A percentile compares a stretch with the other conserved stretches of the same genome.
These are phyloP conservation scores for Acacia crassicarpa DNA, from an alignment of 306 rosid species.

Conservation along the genomic window DNA sequence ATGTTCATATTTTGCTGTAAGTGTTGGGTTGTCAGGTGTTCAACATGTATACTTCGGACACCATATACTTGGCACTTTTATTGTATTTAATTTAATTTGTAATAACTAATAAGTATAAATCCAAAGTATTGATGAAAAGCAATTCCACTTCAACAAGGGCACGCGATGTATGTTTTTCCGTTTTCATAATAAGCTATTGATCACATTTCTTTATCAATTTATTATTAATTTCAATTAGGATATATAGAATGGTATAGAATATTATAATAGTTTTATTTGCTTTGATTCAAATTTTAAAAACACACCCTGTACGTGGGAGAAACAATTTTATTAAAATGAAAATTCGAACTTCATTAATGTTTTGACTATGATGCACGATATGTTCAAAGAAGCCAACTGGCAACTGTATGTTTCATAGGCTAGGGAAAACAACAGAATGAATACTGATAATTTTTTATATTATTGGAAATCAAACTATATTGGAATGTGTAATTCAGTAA, in stretches of 20 bases:
- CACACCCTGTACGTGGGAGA: background rate
- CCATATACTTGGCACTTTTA: too few relatives aligned
- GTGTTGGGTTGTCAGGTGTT: too few relatives aligned
- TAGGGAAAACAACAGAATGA: background rate
- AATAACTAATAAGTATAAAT: too few relatives aligned
- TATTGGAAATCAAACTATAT: background rate
- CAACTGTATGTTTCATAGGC: too few relatives aligned
- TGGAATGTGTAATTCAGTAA: background rate
- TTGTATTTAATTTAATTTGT: background rate
- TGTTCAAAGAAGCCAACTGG: too few relatives aligned
- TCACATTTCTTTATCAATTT: background rate
- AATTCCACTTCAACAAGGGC: background rate
- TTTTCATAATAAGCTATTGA: background rate
- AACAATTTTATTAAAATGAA: too few relatives aligned
- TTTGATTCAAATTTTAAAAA: background rate
- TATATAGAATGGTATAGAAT: background rate
- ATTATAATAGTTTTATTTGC: too few relatives aligned
- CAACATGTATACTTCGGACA: too few relatives aligned
- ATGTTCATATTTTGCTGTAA: too few relatives aligned
- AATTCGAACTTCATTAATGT: background rate
- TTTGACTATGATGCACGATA: background rate
- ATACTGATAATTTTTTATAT: too few relatives aligned
- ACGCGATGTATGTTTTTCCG: background rate
- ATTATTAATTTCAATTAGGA: background rate
- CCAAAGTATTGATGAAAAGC: background rate